Evolutionary conservation across 2,329 filamentous ascomycete species (phyloP).

Genomic region (Ascochyta pisi): DNA sequence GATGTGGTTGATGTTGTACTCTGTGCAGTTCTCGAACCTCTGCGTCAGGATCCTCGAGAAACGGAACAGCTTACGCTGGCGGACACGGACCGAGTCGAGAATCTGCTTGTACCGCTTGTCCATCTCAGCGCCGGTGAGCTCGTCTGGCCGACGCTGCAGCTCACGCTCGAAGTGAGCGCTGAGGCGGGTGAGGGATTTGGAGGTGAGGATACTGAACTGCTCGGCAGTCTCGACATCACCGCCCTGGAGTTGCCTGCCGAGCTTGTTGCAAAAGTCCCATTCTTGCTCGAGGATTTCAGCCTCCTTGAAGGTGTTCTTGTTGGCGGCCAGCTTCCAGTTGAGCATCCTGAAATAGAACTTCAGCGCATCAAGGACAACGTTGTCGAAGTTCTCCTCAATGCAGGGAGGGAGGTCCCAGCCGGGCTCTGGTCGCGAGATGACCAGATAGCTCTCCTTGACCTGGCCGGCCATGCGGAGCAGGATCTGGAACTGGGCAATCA

Average conservation of each 20-base stretch:
- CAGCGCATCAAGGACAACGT: conserved; percentile 87
- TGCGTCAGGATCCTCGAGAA: conserved; percentile 91
- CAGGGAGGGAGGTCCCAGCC: conserved; percentile 96
- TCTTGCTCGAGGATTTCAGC: conserved; percentile 96
- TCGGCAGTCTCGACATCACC: conserved; percentile 97
- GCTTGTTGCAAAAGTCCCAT: conserved; percentile 96
- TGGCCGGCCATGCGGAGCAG: conserved; percentile 88
- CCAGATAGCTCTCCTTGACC: conserved; percentile 88
- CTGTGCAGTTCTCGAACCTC: conserved; percentile 94
- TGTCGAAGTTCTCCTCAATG: conserved; percentile 95
- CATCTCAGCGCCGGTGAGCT: conserved; percentile 81
- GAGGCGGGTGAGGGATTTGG: conserved; percentile 87
- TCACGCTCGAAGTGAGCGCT: conserved; percentile 93
- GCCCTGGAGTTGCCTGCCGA: conserved; percentile 87
- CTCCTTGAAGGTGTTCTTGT: conserved; percentile 99
- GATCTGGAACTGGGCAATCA: conserved; percentile 96
- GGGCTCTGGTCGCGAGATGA: conserved; percentile 82
- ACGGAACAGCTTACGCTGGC: conserved; percentile 94
- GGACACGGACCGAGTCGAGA: conserved; percentile 92
- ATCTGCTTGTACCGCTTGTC: conserved; percentile 97
- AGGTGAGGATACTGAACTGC: conserved; percentile 92
- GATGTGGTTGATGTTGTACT: conserved; percentile 86
- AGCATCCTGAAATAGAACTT: conserved; percentile 99
- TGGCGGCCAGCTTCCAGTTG: conserved; percentile 95
- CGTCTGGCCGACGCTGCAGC: conserved; percentile 81